These are phyloP conservation scores for Puccinellia tenuiflora DNA, from an alignment of 176 grass and related monocot species.

Conservation along the genomic window DNA sequence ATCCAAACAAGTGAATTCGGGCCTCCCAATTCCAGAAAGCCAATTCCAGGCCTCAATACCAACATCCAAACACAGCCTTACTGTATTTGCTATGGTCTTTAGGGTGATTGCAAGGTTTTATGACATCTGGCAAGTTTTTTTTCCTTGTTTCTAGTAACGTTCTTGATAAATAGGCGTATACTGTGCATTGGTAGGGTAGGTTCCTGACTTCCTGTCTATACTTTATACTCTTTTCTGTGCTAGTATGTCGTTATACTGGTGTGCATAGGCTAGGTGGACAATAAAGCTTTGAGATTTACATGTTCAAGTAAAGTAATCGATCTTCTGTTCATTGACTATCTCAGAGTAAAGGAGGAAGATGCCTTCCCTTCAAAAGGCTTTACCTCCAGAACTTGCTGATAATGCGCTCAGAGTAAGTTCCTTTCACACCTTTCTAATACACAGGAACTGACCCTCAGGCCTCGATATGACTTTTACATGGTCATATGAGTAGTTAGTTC, in stretches of 20 bases:
- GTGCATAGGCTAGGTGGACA: not conserved
- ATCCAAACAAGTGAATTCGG: too few relatives aligned
- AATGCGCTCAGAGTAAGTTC: constrained; percentile 66
- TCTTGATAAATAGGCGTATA: constrained; percentile 2
- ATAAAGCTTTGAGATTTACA: not conserved
- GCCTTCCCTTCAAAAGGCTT: constrained; percentile 62
- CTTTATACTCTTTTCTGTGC: not conserved
- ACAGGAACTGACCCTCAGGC: not conserved
- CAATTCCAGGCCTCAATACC: too few relatives aligned
- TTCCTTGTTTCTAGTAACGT: not conserved
- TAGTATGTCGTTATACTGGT: not conserved
- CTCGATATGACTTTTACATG: not conserved
- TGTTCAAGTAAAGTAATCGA: not conserved
- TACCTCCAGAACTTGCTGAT: constrained; percentile 68
- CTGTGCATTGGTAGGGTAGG: not conserved
- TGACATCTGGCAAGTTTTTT: not conserved
- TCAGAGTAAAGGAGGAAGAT: constrained; percentile 31
- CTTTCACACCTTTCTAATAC: not conserved
- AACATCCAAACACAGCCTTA: too few relatives aligned
- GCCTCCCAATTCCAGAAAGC: too few relatives aligned
- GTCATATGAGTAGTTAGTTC: not conserved
- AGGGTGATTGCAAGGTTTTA: not conserved
- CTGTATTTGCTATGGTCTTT: not conserved
- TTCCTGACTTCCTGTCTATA: not conserved
- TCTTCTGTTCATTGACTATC: constrained; percentile 1